These are phyloP conservation scores for Polytolypa hystricis DNA, from an alignment of 2,329 filamentous ascomycete genomes.

Conservation along the genomic window DNA sequence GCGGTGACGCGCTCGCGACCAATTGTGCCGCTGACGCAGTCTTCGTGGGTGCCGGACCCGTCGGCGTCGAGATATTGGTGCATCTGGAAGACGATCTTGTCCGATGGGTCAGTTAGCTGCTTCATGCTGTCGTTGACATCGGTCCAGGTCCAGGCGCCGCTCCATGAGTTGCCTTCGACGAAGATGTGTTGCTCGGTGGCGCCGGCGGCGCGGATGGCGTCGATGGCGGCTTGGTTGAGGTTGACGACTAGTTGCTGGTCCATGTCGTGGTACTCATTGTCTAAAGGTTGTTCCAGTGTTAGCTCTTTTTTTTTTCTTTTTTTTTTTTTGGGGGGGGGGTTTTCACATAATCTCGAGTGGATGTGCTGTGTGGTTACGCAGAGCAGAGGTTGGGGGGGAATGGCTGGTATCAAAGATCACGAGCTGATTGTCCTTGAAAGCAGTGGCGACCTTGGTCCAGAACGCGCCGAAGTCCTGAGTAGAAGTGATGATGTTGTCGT, in stretches of 20 bases:
- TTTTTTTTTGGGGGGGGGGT: no score
- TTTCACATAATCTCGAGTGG: no score
- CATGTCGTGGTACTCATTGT: conserved; percentile 57
- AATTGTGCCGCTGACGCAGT: conserved; percentile 44
- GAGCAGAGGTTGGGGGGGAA: no score
- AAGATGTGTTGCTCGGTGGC: conserved; percentile 49
- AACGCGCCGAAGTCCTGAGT: conserved; percentile 44
- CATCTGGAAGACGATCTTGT: conserved; percentile 51
- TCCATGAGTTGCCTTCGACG: conserved; percentile 45
- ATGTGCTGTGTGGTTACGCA: no score
- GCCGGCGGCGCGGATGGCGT: conserved; percentile 49
- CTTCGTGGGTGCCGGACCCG: conserved; percentile 40
- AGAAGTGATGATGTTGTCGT: conserved; percentile 40
- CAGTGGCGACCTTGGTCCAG: conserved; percentile 45
- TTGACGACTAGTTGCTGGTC: conserved; percentile 47
- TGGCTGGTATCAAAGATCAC: conserved; percentile 52
- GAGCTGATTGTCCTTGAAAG: conserved; percentile 42
- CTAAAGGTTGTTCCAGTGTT: conserved; percentile 16
- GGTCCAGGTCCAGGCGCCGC: conserved; percentile 42
- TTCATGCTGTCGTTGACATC: conserved; percentile 33
- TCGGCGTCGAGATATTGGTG: conserved; percentile 52
- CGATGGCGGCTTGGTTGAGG: conserved; percentile 55
- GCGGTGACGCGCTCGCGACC: conserved; percentile 40
- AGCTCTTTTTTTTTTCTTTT: no score
- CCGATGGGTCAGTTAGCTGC: conserved; percentile 39